Base-by-base conservation (phyloP, 805 yeast species). In the Candida xiaguanensis region DNA sequence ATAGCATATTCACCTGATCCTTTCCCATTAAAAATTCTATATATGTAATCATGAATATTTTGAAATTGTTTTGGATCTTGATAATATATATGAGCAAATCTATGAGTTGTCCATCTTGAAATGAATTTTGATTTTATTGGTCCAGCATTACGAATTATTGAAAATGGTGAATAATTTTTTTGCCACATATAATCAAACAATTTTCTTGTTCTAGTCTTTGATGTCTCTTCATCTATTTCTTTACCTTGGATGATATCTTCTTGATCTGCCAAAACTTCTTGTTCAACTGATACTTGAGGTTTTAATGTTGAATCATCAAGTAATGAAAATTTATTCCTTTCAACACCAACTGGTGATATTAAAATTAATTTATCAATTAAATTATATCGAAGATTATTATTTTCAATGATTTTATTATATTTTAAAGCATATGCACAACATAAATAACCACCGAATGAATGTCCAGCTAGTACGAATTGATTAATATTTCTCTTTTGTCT, bases 1-100 rank as follows among this genome's bases (percentile, higher is more conserved):
- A 81, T 61, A 2, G 81, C 82, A 52, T 64, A 76, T 52, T 81
- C 87, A 0, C 87, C 88, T 18, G 82, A 75, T 0, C 81, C 85
- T 41, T 65, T 72, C 0, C 70, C 77, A 39, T 70, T 68, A 51
- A 80, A 75, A 1, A 70, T 60, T 43, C 76, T 64, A 48, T 78
- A 74, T 17, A 77, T 67, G 51, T 81, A 82, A 39, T 67, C 67
- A 50, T 78, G 84, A 40, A 80, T 52, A 45, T 63, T 62, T 47
- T 67, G 56, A 43, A 59, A 66, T 35, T 56, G 54, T 25, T 50
- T 39, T 2, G 59, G 64, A 44, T 68, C 58, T 24, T 53, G 34
- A 24, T 50, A 43, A 49, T 63, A 61, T 19, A 60, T 67, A 67
- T 62, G 82, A 40, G 57, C 61, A 58, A 56, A 72, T 34, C 72